Evolutionary conservation across 2,329 filamentous ascomycete species (phyloP), one percentile per base, ranked within the genome.

Genomic region (Aschersonia sp.): DNA sequence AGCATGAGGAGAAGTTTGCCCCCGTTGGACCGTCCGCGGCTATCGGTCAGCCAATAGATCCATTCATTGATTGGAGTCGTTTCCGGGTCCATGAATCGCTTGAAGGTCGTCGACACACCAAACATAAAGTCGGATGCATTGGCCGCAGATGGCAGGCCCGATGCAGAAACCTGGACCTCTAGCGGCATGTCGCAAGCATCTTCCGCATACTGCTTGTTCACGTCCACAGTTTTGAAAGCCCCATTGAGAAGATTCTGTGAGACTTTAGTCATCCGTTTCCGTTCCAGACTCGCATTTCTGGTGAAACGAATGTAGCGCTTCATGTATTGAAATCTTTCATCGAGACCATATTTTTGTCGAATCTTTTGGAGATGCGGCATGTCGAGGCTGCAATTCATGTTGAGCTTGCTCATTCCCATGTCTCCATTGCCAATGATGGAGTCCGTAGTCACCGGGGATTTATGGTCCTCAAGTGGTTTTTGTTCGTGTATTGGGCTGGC

Each of bases 11-110:
- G 58, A 48, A 79, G 62, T 57, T 77, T 76, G 43, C 68, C 75
- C 14, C 75, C 75, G 52, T 79, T 79, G 32, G 73, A 74, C 46
- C 67, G 62, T 43, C 74, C 74, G 44, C 68, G 66, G 49, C 72
- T 69, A 55, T 79, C 72, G 3, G 75, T 78, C 50, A 79, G 64
- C 75, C 75, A 79, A 59, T 73, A 77, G 5, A 71, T 68, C 76
- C 76, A 79, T 56, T 79, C 75, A 51, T 72, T 71, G 45, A 77
- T 69, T 0, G 74, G 72, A 46, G 66, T 72, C 2, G 70, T 76
- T 47, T 66, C 66, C 1, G 67, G 62, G 51, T 74, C 70, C 55
- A 63, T 72, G 54, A 79, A 72, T 48, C 74, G 65, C 53, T 70
- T 65, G 61, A 73, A 77, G 2, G 74, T 77, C 7, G 75, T 78